Conservation (phyloP, 2,329 filamentous ascomycete genomes). For the Ophiocordyceps australis region DNA sequence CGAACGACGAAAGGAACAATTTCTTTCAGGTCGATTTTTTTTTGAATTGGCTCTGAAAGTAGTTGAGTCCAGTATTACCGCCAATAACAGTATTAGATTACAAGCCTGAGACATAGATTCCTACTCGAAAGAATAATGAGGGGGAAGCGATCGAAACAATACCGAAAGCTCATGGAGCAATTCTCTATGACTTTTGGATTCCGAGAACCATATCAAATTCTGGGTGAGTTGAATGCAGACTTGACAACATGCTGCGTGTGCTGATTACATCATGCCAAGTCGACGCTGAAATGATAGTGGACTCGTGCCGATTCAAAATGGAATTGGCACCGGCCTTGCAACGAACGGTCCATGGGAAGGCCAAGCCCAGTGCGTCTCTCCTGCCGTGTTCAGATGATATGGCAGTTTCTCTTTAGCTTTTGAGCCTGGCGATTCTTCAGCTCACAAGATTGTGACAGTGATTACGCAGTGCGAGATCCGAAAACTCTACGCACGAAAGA, state of each 20-base stretch:
- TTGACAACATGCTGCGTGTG: background rate
- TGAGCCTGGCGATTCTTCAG: too few species aligned
- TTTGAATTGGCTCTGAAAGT: too few species aligned
- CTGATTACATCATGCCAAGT: conserved; percentile 24
- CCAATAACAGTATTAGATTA: too few species aligned
- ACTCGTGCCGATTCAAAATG: conserved; percentile 76
- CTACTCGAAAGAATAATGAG: too few species aligned
- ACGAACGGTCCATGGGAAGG: conserved; percentile 69
- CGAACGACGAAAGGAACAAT: too few species aligned
- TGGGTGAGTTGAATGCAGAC: conserved; percentile 28
- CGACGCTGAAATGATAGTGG: conserved; percentile 69
- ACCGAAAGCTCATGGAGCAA: conserved; percentile 78
- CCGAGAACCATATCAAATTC: conserved; percentile 83
- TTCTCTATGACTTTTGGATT: conserved; percentile 80
- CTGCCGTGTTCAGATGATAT: too few species aligned
- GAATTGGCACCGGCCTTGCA: conserved; percentile 62
- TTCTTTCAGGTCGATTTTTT: too few species aligned
- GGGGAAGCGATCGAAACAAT: conserved; percentile 34
- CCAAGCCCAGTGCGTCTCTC: conserved; percentile 52
- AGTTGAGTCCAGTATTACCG: too few species aligned
- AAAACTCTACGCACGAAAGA: conserved; percentile 50
- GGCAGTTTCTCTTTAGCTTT: too few species aligned
- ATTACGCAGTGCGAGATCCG: conserved; percentile 70
- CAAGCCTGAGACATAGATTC: too few species aligned
- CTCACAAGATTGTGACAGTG: too few species aligned